These are phyloP conservation scores for Xylariaceae sp. DNA, from an alignment of 2,329 filamentous ascomycete genomes.

Conservation along the genomic window DNA sequence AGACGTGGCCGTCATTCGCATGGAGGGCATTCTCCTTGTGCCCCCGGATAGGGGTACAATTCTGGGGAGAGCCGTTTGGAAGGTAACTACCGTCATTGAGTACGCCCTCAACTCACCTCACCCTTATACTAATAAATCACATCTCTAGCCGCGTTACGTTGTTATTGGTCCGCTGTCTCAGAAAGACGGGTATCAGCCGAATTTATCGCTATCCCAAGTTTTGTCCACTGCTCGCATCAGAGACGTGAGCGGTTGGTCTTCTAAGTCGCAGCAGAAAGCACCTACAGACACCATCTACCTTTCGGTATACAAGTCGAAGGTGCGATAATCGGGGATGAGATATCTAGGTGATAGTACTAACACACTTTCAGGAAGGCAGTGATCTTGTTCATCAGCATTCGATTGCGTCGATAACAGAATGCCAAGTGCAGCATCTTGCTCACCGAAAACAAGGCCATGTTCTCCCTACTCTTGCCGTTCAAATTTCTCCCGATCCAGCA, in stretches of 20 bases:
- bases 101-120: conserved; percentile 4
- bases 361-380: conserved; percentile 52
- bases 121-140: conserved; percentile 24
- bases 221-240: conserved; percentile 47
- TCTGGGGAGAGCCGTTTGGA: conserved; percentile 58
- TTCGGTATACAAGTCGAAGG: conserved; percentile 63
- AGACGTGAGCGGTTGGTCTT: conserved; percentile 44
- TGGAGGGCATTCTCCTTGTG: conserved; percentile 57
- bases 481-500: conserved; percentile 55
- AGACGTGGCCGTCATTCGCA: conserved; percentile 30
- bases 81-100: conserved; percentile 45
- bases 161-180: conserved; percentile 54
- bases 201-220: conserved; percentile 48
- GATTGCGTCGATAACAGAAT: conserved; percentile 59
- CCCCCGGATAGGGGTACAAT: conserved; percentile 60
- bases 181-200: conserved; percentile 45
- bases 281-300: conserved; percentile 54
- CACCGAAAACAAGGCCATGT: conserved; percentile 67
- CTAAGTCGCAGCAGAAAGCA: conserved; percentile 44
- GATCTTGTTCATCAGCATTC: conserved; percentile 62
- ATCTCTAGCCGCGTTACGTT: conserved; percentile 62
- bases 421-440: conserved; percentile 62
- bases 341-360: conserved; percentile 22
- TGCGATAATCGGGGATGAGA: conserved; percentile 37
- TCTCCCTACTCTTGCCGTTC: conserved; percentile 64